Percentiles rank a stretch among this genome's conserved stretches.
phyloP scores from a whole-genome alignment of 2,329 filamentous ascomycete species.

The Venturia nashicola region DNA sequence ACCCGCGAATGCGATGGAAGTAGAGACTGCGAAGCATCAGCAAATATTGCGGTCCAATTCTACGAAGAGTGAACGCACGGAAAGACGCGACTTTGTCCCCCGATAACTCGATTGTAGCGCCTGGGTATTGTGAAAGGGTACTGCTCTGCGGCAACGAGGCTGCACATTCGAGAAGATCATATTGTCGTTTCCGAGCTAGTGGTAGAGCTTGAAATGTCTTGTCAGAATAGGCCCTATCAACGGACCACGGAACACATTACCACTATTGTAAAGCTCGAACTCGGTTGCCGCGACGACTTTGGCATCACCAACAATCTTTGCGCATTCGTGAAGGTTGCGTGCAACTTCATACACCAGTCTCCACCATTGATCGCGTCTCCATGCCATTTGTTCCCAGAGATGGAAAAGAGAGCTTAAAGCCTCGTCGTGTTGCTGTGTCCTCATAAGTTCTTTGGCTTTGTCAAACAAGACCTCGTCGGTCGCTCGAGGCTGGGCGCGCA shows the following conservation, averaged over 20 bases:
- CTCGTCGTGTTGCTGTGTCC: slow-evolving; percentile 35
- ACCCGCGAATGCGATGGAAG: slow-evolving; percentile 37
- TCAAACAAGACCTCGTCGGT: slow-evolving; percentile 43
- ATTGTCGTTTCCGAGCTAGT: slow-evolving; percentile 16
- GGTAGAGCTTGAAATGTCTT: not conserved
- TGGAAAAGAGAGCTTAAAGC: slow-evolving; percentile 38
- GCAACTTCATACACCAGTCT: slow-evolving; percentile 40
- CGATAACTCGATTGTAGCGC: slow-evolving; percentile 31
- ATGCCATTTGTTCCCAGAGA: slow-evolving; percentile 44
- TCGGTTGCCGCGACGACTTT: slow-evolving; percentile 40
- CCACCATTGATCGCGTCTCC: slow-evolving; percentile 50
- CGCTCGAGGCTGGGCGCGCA: slow-evolving; percentile 42
- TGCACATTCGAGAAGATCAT: slow-evolving; percentile 35
- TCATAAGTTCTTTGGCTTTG: slow-evolving; percentile 41
- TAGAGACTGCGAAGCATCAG: slow-evolving; percentile 12
- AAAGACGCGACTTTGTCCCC: slow-evolving; percentile 37
- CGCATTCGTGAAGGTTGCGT: slow-evolving; percentile 42
- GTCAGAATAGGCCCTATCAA: not conserved
- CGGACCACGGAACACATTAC: not conserved
- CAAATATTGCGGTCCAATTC: not conserved
- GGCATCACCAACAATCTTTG: slow-evolving; percentile 30
- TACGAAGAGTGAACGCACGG: slow-evolving; percentile 19
- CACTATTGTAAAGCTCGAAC: slow-evolving; percentile 38
- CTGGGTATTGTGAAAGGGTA: not conserved
- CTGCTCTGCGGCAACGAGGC: slow-evolving; percentile 17